These are phyloP conservation scores for Elsinoe batatas DNA, from an alignment of 2,329 filamentous ascomycete genomes.

Conservation along the genomic window DNA sequence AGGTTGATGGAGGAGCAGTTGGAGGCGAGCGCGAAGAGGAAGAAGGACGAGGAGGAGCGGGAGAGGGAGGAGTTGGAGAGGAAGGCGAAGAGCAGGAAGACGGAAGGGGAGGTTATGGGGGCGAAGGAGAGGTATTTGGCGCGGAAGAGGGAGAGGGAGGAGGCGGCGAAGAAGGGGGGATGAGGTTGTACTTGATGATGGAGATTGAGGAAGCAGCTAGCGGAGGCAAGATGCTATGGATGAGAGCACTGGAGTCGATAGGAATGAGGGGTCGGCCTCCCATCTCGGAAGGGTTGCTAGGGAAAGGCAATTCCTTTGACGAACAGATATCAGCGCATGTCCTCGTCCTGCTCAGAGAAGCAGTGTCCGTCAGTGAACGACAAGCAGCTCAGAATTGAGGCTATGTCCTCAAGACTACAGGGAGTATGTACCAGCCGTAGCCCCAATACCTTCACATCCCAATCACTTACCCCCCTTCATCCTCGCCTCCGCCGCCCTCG, in stretches of 20 bases:
- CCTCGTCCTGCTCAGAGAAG: no score
- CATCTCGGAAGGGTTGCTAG: no score
- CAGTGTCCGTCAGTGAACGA: no score
- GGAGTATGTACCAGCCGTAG: not conserved
- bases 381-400: no score
- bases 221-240: not conserved
- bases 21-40: conserved; percentile 61
- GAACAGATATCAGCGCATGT: no score
- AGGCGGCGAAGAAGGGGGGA: conserved; percentile 9
- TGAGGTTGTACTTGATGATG: not conserved
- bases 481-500: conserved; percentile 83
- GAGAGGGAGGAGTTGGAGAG: conserved; percentile 55
- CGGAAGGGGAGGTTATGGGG: conserved; percentile 62
- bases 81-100: conserved; percentile 67
- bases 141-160: conserved; percentile 21
- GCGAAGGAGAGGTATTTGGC: conserved; percentile 73
- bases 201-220: not conserved
- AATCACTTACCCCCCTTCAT: conserved; percentile 42
- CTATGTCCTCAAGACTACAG: not conserved
- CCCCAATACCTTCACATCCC: not conserved
- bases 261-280: no score
- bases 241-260: no score
- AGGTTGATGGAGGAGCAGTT: conserved; percentile 72
- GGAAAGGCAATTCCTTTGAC: no score
- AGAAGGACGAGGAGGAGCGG: conserved; percentile 58